Evolutionary conservation across 345 rosid genomes (phyloP).

Genomic region (Reutealis trisperma): DNA sequence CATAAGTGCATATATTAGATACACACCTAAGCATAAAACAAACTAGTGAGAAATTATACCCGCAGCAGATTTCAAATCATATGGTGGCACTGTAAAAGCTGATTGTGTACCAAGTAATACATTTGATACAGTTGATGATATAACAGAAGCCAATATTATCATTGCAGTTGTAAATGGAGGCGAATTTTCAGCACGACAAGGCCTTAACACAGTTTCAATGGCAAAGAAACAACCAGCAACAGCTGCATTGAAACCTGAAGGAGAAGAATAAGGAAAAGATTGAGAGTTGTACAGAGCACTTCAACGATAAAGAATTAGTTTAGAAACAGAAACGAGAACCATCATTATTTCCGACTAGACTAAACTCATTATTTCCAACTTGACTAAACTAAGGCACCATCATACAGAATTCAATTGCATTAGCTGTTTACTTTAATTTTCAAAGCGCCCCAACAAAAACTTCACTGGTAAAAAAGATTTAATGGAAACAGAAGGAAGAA

Average conservation of each 20-base stretch:
- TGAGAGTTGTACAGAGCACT: neutral
- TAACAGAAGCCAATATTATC: constrained; percentile 93
- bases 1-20: neutral
- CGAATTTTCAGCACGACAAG: constrained; percentile 89
- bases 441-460: neutral
- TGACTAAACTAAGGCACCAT: too few species aligned
- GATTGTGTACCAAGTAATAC: constrained; percentile 85
- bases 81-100: constrained; percentile 88
- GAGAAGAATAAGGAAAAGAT: constrained; percentile 5
- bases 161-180: constrained; percentile 98
- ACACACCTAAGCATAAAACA: neutral
- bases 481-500: neutral
- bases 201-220: constrained; percentile 91
- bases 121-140: constrained; percentile 95
- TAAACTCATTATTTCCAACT: neutral
- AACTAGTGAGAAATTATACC: constrained; percentile 44
- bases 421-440: neutral
- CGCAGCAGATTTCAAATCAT: constrained; percentile 97
- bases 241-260: constrained; percentile 94
- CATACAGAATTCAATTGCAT: neutral
- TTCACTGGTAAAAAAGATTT: neutral
- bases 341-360: neutral
- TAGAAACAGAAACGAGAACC: neutral
- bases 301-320: neutral
- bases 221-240: constrained; percentile 99